Evolutionary conservation across 208 protist genomes (phyloP).

Genomic region (Leishmania gerbilli): DNA sequence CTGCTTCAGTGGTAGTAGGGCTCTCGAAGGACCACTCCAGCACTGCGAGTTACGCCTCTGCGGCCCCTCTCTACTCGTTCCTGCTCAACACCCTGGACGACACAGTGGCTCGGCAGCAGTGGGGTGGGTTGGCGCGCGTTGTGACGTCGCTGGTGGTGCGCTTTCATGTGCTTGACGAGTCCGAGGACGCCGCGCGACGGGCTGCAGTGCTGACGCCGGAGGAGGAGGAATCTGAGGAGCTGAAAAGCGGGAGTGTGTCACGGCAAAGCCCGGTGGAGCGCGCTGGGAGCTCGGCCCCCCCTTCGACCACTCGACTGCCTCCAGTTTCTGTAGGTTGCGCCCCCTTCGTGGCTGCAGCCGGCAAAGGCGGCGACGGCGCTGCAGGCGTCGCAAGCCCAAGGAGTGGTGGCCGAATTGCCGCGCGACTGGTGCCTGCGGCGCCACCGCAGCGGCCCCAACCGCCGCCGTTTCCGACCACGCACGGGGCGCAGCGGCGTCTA

Average conservation of each 20-base stretch:
- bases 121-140: slow-evolving; percentile 63
- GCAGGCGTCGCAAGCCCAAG: neutral
- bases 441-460: neutral
- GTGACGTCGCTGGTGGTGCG: slow-evolving; percentile 71
- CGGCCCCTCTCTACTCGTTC: slow-evolving; percentile 30
- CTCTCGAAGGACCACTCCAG: neutral
- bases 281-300: neutral
- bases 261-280: neutral
- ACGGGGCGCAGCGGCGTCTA: neutral
- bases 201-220: neutral
- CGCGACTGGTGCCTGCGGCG: neutral
- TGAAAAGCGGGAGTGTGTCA: neutral
- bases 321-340: neutral
- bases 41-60: slow-evolving; percentile 4
- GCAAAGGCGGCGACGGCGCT: neutral
- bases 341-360: neutral
- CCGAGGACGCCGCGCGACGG: slow-evolving; percentile 20
- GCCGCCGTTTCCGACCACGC: neutral
- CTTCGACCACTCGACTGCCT: slow-evolving; percentile 1
- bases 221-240: neutral
- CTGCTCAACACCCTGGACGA: slow-evolving; percentile 46
- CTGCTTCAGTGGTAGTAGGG: neutral
- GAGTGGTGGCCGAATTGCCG: slow-evolving; percentile 2
- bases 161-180: slow-evolving; percentile 61
- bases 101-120: slow-evolving; percentile 45